A percentile compares a stretch with the other conserved stretches of the same genome.
These are phyloP conservation scores for Penicillium oxalicum DNA, from an alignment of 2,329 filamentous ascomycete genomes.

Conservation along the genomic window DNA sequence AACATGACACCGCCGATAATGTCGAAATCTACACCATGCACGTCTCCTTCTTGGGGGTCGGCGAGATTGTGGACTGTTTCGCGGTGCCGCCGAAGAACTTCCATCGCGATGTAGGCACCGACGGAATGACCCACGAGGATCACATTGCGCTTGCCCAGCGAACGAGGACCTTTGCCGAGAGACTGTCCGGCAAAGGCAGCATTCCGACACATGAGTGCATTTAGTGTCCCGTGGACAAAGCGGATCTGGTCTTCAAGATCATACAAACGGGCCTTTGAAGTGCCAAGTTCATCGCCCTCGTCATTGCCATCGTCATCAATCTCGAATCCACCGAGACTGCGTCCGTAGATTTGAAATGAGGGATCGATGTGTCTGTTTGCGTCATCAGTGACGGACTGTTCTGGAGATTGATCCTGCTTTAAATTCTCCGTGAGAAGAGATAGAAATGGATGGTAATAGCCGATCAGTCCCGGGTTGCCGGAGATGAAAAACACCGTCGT, in stretches of 20 bases:
- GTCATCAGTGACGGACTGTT: not conserved
- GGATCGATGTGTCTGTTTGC: not conserved
- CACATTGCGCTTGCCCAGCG: conserved; percentile 35
- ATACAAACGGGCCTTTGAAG: conserved; percentile 17
- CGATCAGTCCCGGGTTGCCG: conserved; percentile 47
- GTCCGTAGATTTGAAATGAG: conserved; percentile 28
- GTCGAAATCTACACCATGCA: conserved; percentile 24
- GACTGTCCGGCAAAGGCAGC: not conserved
- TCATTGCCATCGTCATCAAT: conserved; percentile 5
- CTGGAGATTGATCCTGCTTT: not conserved
- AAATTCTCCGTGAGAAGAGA: conserved; percentile 30
- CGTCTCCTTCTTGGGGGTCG: not conserved
- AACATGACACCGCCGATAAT: conserved; percentile 55
- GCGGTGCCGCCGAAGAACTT: conserved; percentile 57
- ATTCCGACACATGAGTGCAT: conserved; percentile 28
- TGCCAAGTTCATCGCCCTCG: not conserved
- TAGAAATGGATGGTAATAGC: conserved; percentile 45
- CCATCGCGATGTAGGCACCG: conserved; percentile 64
- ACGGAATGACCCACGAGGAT: conserved; percentile 70
- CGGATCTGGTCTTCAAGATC: conserved; percentile 48
- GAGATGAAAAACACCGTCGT: conserved; percentile 43
- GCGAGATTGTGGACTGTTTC: conserved; percentile 14
- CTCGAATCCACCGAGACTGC: conserved; percentile 34
- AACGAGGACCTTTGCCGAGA: not conserved
- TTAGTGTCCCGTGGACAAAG: conserved; percentile 41